phyloP scores from a whole-genome alignment of 2,329 filamentous ascomycete genomes.

The Nemania sp. region DNA sequence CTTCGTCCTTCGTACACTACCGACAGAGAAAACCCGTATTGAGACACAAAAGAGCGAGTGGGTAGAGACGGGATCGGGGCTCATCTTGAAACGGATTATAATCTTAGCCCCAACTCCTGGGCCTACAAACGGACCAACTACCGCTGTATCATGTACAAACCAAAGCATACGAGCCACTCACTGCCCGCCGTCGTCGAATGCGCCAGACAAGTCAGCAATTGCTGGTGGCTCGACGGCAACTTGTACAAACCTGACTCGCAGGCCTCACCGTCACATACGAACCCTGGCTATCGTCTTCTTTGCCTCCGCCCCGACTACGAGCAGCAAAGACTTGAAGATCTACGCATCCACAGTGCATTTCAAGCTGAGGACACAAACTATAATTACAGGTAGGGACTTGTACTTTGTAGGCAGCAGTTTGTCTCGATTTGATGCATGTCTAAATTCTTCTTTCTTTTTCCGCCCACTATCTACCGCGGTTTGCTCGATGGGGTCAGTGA shows the following conservation, averaged over 20 bases:
- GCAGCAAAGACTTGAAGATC: too few species aligned
- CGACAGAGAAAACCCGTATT: background rate
- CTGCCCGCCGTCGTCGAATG: conserved; percentile 2
- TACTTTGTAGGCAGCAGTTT: too few species aligned
- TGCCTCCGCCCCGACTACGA: too few species aligned
- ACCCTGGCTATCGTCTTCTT: too few species aligned
- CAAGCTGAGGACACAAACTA: too few species aligned
- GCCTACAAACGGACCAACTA: background rate
- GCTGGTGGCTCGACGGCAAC: background rate
- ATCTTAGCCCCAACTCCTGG: conserved; percentile 21
- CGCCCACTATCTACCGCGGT: background rate
- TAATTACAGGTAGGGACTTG: too few species aligned
- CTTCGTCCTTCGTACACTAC: too few species aligned
- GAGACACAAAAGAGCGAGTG: background rate
- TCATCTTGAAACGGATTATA: conserved; percentile 29
- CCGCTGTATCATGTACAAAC: too few species aligned
- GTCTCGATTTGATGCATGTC: too few species aligned
- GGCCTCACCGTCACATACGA: background rate
- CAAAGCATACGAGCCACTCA: conserved; percentile 9
- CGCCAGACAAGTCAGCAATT: background rate
- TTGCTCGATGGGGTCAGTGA: background rate
- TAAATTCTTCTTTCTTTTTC: background rate
- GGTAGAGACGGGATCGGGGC: background rate
- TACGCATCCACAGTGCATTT: too few species aligned
- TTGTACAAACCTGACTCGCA: conserved; percentile 2